Evolutionary conservation across 140 eudicot species (phyloP).

Genomic region (Cichorium intybus): DNA sequence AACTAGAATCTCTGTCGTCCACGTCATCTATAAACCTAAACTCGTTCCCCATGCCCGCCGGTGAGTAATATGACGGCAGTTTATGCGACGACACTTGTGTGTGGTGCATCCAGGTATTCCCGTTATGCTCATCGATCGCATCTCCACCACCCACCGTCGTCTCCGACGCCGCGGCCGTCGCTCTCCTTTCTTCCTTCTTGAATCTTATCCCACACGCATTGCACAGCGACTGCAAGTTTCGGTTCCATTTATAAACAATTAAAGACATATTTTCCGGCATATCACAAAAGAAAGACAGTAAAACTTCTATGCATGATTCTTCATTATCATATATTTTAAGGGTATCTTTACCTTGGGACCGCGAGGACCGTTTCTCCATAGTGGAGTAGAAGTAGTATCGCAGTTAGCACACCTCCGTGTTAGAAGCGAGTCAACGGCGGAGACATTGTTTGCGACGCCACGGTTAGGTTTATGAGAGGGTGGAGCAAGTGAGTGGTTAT

Average conservation of each 20-base stretch:
- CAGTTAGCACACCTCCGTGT: slow-evolving; percentile 93
- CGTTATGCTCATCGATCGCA: slow-evolving; percentile 20
- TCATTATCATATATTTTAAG: too few relatives aligned
- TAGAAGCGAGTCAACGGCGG: slow-evolving; percentile 51
- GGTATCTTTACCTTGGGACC: slow-evolving; percentile 99
- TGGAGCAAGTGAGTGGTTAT: slow-evolving; percentile 15
- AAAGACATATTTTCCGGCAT: background rate
- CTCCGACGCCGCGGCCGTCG: slow-evolving; percentile 54
- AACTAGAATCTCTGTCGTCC: slow-evolving; percentile 53
- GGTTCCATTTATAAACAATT: background rate
- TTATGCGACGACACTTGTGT: slow-evolving; percentile 33
- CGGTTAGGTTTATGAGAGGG: slow-evolving; percentile 35
- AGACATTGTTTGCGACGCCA: slow-evolving; percentile 6
- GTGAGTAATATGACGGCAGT: slow-evolving; percentile 40
- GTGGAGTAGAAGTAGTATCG: slow-evolving; percentile 97
- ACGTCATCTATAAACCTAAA: slow-evolving; percentile 59
- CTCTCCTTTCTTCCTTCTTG: slow-evolving; percentile 93
- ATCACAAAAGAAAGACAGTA: too few relatives aligned
- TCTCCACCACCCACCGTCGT: slow-evolving; percentile 29
- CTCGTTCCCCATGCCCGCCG: slow-evolving; percentile 50
- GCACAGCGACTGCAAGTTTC: slow-evolving; percentile 69
- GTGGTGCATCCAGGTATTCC: slow-evolving; percentile 34
- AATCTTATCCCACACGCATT: slow-evolving; percentile 95
- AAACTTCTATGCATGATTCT: too few relatives aligned
- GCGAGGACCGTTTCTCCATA: slow-evolving; percentile 94